phyloP scores from a whole-genome alignment of 192 early-diverging fungal genomes.

The Backusella australiensis region DNA sequence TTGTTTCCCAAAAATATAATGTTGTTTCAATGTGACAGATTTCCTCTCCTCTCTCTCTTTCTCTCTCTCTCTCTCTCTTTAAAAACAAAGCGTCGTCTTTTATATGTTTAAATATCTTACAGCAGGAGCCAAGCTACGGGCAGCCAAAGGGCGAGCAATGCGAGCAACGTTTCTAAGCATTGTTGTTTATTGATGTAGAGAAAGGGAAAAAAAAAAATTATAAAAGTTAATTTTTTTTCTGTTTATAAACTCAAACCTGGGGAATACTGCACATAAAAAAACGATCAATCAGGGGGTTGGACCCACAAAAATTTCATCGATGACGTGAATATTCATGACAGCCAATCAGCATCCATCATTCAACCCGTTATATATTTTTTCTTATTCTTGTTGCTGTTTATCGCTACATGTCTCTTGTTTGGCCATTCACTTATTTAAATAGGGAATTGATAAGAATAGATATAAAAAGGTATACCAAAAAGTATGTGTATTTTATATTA shows the following conservation, averaged over 20 bases:
- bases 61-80: background rate
- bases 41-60: background rate
- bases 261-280: background rate
- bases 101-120: constrained; percentile 16
- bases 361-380: background rate
- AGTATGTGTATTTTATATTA: too few relatives aligned
- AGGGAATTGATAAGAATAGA: too few relatives aligned
- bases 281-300: background rate
- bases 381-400: too few relatives aligned
- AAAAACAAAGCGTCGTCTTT: background rate
- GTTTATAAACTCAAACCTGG: constrained; percentile 1
- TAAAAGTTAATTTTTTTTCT: background rate
- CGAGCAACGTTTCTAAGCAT: constrained; percentile 53
- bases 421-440: too few relatives aligned
- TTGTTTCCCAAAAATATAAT: background rate
- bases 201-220: background rate
- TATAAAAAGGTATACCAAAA: too few relatives aligned
- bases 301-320: constrained; percentile 2
- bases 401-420: too few relatives aligned
- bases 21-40: background rate
- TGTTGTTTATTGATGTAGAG: constrained; percentile 16
- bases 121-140: constrained; percentile 49
- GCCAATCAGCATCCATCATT: background rate
- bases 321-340: background rate
- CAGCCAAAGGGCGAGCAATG: constrained; percentile 48